Evolutionary conservation across 75 land plant genomes (phyloP), one percentile per base, ranked within the genome.

Genomic region (Pinus albicaulis): DNA sequence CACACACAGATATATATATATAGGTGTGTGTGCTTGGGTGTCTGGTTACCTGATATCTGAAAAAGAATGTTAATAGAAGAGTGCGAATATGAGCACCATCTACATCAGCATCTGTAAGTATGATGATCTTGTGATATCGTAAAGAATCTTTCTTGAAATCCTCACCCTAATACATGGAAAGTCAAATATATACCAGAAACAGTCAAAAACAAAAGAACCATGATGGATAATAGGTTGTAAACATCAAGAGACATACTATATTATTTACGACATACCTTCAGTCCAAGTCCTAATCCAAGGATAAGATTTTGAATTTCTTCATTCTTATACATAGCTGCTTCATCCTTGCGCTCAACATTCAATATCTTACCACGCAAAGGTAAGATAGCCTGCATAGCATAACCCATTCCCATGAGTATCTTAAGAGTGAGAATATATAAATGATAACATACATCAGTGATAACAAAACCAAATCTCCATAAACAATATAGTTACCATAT

Each of bases 41-140:
- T 53, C 56, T 31, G 58, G 5, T 55, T 78, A 92, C 99, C 98
- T 97, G 99, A 83, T 97, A 97, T 89, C 99, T 90, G 73, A 85
- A 97, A 90, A 97, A 94, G 79, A 97, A 97, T 72, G 99, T 97
- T 60, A 97, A 75, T 19, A 97, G 82, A 74, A 97, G 81, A 28
- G 99, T 97, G 52, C 99, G 83, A 36, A 97, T 97, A 73, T 97
- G 99, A 75, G 99, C 99, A 83, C 99, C 99, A 88, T 97, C 99
- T 0, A 97, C 98, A 86, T 97, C 99, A 74, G 99, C 99, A 89
- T 97, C 99, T 34, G 99, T 95, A 74, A 97, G 82, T 57, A 97
- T 94, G 58, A 97, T 94, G 38, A 97, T 94, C 59, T 94, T 97
- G 75, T 97, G 99, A 80, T 97, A 97, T 11, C 99, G 91, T 36